A percentile compares a stretch with the other conserved stretches of the same genome.
These are phyloP conservation scores for Acorus calamus DNA, from an alignment of 106 monocot genomes.

Conservation along the genomic window DNA sequence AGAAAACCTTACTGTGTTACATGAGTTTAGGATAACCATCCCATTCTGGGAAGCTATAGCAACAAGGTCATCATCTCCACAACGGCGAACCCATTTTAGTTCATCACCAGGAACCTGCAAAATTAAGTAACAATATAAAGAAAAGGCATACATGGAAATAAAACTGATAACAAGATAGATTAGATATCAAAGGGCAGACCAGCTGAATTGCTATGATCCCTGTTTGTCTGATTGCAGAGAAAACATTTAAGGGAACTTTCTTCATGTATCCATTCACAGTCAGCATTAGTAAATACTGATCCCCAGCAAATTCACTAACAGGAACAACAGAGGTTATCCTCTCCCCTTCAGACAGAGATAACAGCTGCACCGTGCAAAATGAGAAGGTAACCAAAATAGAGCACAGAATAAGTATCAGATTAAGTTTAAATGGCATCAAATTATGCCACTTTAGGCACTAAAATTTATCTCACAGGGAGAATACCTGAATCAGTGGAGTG, in stretches of 20 bases:
- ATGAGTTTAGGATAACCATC: slow-evolving; percentile 73
- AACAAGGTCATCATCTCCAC: slow-evolving; percentile 80
- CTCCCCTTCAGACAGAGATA: slow-evolving; percentile 86
- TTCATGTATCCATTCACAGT: slow-evolving; percentile 90
- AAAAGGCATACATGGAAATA: slow-evolving; percentile 1
- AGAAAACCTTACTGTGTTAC: slow-evolving; percentile 48
- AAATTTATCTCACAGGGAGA: too few relatives aligned
- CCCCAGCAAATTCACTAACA: slow-evolving; percentile 83
- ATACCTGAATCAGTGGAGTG: slow-evolving; percentile 82
- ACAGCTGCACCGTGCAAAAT: slow-evolving; percentile 29
- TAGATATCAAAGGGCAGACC: slow-evolving; percentile 25
- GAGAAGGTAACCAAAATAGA: not conserved
- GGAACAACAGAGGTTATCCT: slow-evolving; percentile 93
- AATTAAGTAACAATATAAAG: not conserved
- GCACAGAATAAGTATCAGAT: not conserved
- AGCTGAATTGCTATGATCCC: slow-evolving; percentile 99
- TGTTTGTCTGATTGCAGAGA: slow-evolving; percentile 74
- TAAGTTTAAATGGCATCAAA: too few relatives aligned
- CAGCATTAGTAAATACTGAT: slow-evolving; percentile 85
- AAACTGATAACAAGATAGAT: slow-evolving; percentile 2
- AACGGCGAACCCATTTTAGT: slow-evolving; percentile 84
- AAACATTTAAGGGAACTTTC: slow-evolving; percentile 86
- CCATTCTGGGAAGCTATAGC: slow-evolving; percentile 91
- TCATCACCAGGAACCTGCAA: slow-evolving; percentile 80
- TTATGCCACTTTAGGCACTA: too few relatives aligned